Conservation (phyloP, 768 basidiomycete genomes). For the Favolaschia claudopus region DNA sequence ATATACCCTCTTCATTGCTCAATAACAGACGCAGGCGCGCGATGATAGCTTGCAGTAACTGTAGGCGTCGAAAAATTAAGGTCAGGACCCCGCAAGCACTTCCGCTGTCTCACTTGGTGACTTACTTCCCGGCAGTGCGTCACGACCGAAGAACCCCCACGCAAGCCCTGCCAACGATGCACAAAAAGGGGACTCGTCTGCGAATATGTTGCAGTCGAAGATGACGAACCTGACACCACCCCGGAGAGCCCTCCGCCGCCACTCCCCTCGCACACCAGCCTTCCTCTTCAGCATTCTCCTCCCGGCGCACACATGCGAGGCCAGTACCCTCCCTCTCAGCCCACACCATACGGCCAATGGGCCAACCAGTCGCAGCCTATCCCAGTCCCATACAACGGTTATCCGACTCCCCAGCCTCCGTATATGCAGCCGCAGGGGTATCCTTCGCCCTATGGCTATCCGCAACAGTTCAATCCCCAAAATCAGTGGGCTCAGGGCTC, state of each 20-base stretch:
- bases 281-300: background rate
- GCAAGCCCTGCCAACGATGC: slow-evolving; percentile 49
- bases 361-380: too few species aligned
- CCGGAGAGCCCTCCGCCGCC: slow-evolving; percentile 2
- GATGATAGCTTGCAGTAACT: slow-evolving; percentile 61
- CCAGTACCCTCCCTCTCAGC: too few species aligned
- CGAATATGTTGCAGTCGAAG: slow-evolving; percentile 50
- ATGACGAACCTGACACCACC: slow-evolving; percentile 32
- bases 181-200: slow-evolving; percentile 45
- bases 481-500: slow-evolving; percentile 10
- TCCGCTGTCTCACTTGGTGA: slow-evolving; percentile 2
- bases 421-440: background rate
- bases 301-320: background rate
- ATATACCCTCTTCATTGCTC: slow-evolving; percentile 12
- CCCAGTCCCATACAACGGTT: too few species aligned
- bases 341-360: background rate
- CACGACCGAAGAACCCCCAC: slow-evolving; percentile 33
- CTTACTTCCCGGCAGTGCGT: slow-evolving; percentile 35
- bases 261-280: background rate
- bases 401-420: background rate
- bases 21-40: slow-evolving; percentile 43
- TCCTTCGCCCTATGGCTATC: background rate
- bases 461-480: background rate
- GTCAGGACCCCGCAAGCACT: slow-evolving; percentile 37
- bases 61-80: slow-evolving; percentile 64